A percentile compares a stretch with the other conserved stretches of the same genome.
Evolutionary conservation across 176 grass and related monocot species (phyloP).

Genomic region (Triticum dicoccoides): DNA sequence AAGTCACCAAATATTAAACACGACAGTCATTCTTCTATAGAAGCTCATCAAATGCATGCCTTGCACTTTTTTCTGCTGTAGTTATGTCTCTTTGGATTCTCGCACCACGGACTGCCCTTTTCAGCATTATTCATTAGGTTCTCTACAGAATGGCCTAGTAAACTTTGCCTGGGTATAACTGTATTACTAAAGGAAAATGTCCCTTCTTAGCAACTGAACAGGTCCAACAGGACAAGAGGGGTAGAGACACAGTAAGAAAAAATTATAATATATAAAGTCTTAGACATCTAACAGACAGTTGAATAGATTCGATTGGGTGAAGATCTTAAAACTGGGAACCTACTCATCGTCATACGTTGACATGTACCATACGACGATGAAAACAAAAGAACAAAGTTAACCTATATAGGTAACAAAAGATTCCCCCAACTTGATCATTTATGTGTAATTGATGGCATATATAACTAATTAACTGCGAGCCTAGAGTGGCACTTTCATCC

Average conservation of each 20-base stretch:
- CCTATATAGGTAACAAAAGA: no score
- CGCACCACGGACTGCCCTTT: background rate
- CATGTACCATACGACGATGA: background rate
- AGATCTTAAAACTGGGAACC: background rate
- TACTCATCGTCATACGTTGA: background rate
- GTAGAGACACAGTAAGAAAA: background rate
- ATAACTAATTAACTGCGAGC: background rate
- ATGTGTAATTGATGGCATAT: background rate
- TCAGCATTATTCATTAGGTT: background rate
- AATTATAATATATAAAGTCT: background rate
- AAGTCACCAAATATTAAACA: background rate
- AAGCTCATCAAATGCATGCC: background rate
- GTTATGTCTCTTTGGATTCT: background rate
- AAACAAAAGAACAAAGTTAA: conserved; percentile 2
- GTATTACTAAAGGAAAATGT: background rate
- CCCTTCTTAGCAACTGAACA: no score
- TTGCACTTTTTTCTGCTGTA: background rate
- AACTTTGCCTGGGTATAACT: background rate
- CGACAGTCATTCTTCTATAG: background rate
- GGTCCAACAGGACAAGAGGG: no score
- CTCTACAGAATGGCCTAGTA: background rate
- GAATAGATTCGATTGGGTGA: background rate
- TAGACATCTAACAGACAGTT: background rate
- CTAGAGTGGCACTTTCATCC: background rate
- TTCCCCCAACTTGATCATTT: background rate